phyloP scores from a whole-genome alignment of 164 flowering plant genomes.

The Malania oleifera region DNA sequence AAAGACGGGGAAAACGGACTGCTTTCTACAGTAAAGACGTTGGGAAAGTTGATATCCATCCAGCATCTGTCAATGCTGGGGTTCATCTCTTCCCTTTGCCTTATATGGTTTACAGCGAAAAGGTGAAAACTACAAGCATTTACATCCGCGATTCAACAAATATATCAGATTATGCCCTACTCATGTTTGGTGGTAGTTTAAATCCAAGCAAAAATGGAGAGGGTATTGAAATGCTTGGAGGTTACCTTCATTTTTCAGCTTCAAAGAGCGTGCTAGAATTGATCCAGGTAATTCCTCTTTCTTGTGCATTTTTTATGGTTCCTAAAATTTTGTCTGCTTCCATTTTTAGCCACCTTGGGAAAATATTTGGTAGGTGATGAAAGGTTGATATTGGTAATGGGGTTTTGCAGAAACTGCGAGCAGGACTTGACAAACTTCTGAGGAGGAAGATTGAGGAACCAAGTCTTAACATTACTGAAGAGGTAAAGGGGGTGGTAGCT shows the following conservation, averaged over 20 bases:
- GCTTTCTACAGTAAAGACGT: conserved; percentile 93
- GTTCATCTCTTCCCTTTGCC: conserved; percentile 80
- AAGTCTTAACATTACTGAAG: conserved; percentile 52
- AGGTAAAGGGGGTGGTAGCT: conserved; percentile 83
- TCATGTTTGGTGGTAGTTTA: conserved; percentile 90
- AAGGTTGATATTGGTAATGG: neutral
- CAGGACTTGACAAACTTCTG: conserved; percentile 78
- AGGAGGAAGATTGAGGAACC: conserved; percentile 88
- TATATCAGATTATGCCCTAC: conserved; percentile 91
- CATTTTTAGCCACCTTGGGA: neutral
- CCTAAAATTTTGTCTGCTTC: neutral
- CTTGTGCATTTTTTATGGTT: neutral
- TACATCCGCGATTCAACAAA: conserved; percentile 84
- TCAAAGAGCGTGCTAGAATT: conserved; percentile 74
- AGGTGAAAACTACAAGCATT: conserved; percentile 78
- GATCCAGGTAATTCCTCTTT: conserved; percentile 48
- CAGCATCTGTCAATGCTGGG: conserved; percentile 95
- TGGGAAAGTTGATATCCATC: conserved; percentile 93
- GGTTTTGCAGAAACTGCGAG: conserved; percentile 68
- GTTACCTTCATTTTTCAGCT: conserved; percentile 96
- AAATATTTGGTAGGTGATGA: neutral
- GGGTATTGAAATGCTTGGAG: conserved; percentile 96
- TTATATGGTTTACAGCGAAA: conserved; percentile 90
- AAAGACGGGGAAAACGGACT: conserved; percentile 88
- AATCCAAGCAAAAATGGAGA: conserved; percentile 66